Evolutionary conservation across 2,329 filamentous ascomycete species (phyloP).

Genomic region (Fusarium clavum): DNA sequence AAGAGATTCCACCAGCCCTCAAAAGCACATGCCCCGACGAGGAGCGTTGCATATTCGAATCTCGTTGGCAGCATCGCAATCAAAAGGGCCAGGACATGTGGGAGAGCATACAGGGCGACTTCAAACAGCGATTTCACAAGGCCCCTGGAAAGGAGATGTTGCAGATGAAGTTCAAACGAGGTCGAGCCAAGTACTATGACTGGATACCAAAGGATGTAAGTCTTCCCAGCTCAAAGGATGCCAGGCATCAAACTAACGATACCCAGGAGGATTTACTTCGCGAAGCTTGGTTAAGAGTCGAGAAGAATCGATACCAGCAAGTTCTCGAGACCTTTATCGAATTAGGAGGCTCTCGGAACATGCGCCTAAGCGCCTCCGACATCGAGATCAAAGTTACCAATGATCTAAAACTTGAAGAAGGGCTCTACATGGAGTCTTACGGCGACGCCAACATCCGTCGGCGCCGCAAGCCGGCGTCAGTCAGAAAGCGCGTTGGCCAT

Average conservation of each 20-base stretch:
- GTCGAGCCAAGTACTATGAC: conserved; percentile 60
- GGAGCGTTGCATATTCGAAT: conserved; percentile 62
- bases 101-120: conserved; percentile 63
- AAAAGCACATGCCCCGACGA: conserved; percentile 60
- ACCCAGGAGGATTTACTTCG: conserved; percentile 55
- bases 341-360: conserved; percentile 60
- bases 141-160: conserved; percentile 61
- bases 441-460: conserved; percentile 53
- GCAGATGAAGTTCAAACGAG: conserved; percentile 67
- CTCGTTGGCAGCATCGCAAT: conserved; percentile 58
- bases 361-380: conserved; percentile 62
- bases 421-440: conserved; percentile 55
- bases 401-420: conserved; percentile 55
- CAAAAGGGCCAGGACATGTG: conserved; percentile 69
- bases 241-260: conserved; percentile 16
- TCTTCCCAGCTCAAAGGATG: not conserved
- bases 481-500: conserved; percentile 46
- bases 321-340: conserved; percentile 61
- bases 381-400: conserved; percentile 63
- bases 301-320: conserved; percentile 57
- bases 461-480: conserved; percentile 55
- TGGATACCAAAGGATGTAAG: conserved; percentile 66
- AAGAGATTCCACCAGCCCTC: conserved; percentile 54
- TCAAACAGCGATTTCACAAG: conserved; percentile 50
- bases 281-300: conserved; percentile 56